Conservation (phyloP, 106 monocot species). For the Dioscorea alata region DNA sequence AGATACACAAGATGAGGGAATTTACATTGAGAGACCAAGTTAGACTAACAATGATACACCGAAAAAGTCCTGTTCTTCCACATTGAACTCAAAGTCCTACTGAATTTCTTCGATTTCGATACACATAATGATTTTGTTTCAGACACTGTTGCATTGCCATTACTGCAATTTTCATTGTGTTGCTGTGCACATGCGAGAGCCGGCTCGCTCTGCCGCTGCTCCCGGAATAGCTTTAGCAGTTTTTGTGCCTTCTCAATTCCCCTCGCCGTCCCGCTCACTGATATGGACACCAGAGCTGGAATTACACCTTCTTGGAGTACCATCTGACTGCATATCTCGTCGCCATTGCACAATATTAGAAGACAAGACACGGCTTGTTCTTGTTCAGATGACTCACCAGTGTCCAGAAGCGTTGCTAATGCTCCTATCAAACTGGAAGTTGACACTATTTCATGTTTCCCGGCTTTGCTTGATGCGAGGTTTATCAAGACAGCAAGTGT, state of each 20-base stretch:
- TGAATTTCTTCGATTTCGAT: constrained; percentile 37
- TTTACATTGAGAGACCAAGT: neutral
- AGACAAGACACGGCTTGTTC: constrained; percentile 69
- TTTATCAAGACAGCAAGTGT: constrained; percentile 57
- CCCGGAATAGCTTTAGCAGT: constrained; percentile 71
- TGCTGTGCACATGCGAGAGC: constrained; percentile 10
- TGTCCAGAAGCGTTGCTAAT: constrained; percentile 46
- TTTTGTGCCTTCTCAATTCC: constrained; percentile 70
- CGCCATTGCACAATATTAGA: constrained; percentile 39
- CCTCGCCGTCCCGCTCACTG: constrained; percentile 45
- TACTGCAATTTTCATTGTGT: neutral
- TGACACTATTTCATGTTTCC: constrained; percentile 30
- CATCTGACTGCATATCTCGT: constrained; percentile 51
- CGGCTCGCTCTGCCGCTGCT: constrained; percentile 53
- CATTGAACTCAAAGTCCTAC: constrained; percentile 35
- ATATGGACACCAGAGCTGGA: constrained; percentile 52
- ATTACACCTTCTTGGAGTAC: constrained; percentile 92
- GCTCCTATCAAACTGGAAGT: constrained; percentile 44
- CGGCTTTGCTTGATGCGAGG: constrained; percentile 25
- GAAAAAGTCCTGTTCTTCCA: constrained; percentile 39
- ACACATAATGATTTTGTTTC: constrained; percentile 31
- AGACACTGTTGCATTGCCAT: neutral
- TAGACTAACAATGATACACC: constrained; percentile 8
- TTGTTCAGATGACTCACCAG: constrained; percentile 41
- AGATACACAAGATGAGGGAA: neutral